Conservation (phyloP, 2,329 filamentous ascomycete species). For the Coniella vitis region DNA sequence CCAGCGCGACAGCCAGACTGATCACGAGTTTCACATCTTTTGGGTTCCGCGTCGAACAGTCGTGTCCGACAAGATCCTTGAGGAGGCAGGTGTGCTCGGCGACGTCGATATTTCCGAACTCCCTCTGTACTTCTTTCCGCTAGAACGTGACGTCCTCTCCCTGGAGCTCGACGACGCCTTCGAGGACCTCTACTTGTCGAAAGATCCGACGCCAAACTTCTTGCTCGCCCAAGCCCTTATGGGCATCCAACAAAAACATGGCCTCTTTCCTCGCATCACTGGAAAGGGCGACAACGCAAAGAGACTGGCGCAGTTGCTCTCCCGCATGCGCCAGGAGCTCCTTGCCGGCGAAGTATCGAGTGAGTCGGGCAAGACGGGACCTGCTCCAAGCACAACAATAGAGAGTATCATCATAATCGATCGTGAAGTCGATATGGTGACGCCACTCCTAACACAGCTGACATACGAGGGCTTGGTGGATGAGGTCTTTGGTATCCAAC, state of each 20-base stretch:
- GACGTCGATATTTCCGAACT: slow-evolving; percentile 87
- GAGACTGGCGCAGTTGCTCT: slow-evolving; percentile 75
- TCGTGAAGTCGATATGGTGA: slow-evolving; percentile 89
- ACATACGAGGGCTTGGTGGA: slow-evolving; percentile 96
- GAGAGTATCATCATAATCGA: slow-evolving; percentile 94
- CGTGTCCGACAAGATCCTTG: slow-evolving; percentile 83
- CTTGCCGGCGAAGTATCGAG: slow-evolving; percentile 68
- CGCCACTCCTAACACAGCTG: slow-evolving; percentile 83
- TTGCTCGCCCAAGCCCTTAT: slow-evolving; percentile 87
- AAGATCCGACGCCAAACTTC: slow-evolving; percentile 87
- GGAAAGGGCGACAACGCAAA: slow-evolving; percentile 95
- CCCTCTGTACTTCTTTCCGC: slow-evolving; percentile 80
- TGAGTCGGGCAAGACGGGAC: slow-evolving; percentile 54
- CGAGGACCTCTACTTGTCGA: slow-evolving; percentile 77
- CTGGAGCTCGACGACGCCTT: slow-evolving; percentile 86
- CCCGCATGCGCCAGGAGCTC: slow-evolving; percentile 87
- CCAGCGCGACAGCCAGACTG: slow-evolving; percentile 77
- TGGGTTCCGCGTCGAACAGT: slow-evolving; percentile 91
- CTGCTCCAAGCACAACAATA: slow-evolving; percentile 78
- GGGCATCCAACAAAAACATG: slow-evolving; percentile 85
- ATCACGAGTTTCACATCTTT: slow-evolving; percentile 95
- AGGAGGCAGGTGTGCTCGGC: slow-evolving; percentile 87
- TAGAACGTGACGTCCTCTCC: slow-evolving; percentile 87
- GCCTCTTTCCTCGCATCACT: slow-evolving; percentile 87
- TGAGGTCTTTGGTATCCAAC: slow-evolving; percentile 83